A percentile compares a stretch with the other conserved stretches of the same genome.
Evolutionary conservation across 352 stramenopile genomes (phyloP).

Genomic region (Globisporangium nodosum): DNA sequence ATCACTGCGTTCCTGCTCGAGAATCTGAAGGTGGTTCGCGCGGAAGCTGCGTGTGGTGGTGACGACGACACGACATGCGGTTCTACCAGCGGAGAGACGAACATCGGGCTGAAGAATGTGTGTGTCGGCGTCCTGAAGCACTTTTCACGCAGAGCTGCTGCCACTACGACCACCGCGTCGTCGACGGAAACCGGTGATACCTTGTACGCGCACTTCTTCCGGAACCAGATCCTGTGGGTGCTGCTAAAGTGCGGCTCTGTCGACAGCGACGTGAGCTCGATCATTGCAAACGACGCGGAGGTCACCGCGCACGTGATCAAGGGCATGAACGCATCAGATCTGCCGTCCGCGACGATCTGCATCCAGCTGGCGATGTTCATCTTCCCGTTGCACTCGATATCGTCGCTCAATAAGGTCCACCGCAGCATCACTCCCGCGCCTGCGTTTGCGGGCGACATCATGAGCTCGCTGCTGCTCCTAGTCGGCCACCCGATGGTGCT

Average conservation of each 20-base stretch:
- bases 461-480: slow-evolving; percentile 59
- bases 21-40: slow-evolving; percentile 45
- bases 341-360: slow-evolving; percentile 66
- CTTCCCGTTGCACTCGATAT: slow-evolving; percentile 73
- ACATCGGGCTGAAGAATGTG: slow-evolving; percentile 47
- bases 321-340: slow-evolving; percentile 53
- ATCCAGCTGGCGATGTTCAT: slow-evolving; percentile 83
- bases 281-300: slow-evolving; percentile 49
- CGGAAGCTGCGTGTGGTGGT: slow-evolving; percentile 12
- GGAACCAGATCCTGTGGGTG: slow-evolving; percentile 76
- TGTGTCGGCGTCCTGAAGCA: slow-evolving; percentile 66
- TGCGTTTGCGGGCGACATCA: slow-evolving; percentile 25
- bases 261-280: slow-evolving; percentile 48
- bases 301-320: slow-evolving; percentile 58
- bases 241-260: slow-evolving; percentile 65
- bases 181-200: slow-evolving; percentile 8
- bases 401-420: slow-evolving; percentile 65
- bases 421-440: slow-evolving; percentile 25
- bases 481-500: slow-evolving; percentile 58
- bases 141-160: slow-evolving; percentile 24
- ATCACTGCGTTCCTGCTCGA: slow-evolving; percentile 62
- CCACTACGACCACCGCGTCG: not conserved
- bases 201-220: slow-evolving; percentile 53
- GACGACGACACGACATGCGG: not conserved
- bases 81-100: slow-evolving; percentile 13